Evolutionary conservation across 345 rosid genomes (phyloP), one percentile per base, ranked within the genome.

Genomic region (Turnera subulata): DNA sequence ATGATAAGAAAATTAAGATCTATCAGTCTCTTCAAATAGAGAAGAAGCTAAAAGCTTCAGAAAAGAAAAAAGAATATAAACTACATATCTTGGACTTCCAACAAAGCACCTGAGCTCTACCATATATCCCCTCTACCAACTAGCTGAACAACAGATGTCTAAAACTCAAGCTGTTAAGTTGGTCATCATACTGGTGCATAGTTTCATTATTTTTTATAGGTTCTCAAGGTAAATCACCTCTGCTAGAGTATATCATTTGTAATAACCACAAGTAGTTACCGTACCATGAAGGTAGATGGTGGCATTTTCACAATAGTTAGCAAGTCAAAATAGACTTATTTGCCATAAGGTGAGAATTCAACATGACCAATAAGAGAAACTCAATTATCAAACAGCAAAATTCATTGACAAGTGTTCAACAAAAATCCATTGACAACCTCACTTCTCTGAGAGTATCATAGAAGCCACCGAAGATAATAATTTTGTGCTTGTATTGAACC

Each of bases 391-490:
- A 38, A 15, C 16, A 56, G 51, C 40, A 46, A 55, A 61, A 11
- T 46, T 26, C 21, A 29, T 29, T 29, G 35, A 29, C 35, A 29
- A 29, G 35, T 29, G n/a, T 29, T 29, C 35, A 29, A 4, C 45
- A 40, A 32, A 20, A 73, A 65, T 54, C 37, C 13, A 43, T 65
- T 52, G 20, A 76, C 88, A 77, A 92, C 98, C 98, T 92, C 77
- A 92, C 96, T 92, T 92, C 98, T 74, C 98, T 83, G 37, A 92
- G 93, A 47, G 98, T 92, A 65, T 92, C 96, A 61, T 92, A 92
- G 80, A 92, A 92, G 77, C 98, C 98, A 58, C 98, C 98, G 64
- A 92, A 92, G 67, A 86, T 68, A 57, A 92, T 73, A 64, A 92
- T 81, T 80, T 92, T 89, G 81, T 89, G 96, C 84, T 92, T 89